Conservation (phyloP, 768 basidiomycete genomes). For the Suillus fuscotomentosus region DNA sequence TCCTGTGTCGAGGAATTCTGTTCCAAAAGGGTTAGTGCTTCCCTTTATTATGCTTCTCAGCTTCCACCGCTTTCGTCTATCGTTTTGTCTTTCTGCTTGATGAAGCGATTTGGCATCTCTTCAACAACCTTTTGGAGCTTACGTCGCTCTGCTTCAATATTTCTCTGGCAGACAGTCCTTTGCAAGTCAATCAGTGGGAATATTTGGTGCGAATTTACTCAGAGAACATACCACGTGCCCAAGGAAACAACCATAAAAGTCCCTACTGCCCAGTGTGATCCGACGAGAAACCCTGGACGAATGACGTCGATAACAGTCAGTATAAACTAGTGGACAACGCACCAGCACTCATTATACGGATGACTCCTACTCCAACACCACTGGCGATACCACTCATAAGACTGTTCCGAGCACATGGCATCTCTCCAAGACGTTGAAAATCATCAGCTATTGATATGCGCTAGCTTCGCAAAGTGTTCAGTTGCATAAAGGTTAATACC, state of each 20-base stretch:
- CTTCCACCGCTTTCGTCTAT: slow-evolving; percentile 9
- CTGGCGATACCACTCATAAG: slow-evolving; percentile 78
- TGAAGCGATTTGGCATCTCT: slow-evolving; percentile 53
- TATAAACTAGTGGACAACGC: slow-evolving; percentile 25
- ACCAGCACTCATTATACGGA: slow-evolving; percentile 68
- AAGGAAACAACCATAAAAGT: slow-evolving; percentile 68
- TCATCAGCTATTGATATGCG: slow-evolving; percentile 50
- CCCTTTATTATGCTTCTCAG: background rate
- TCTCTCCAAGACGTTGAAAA: slow-evolving; percentile 58
- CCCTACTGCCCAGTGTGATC: slow-evolving; percentile 78
- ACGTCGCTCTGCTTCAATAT: slow-evolving; percentile 51
- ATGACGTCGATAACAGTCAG: slow-evolving; percentile 5
- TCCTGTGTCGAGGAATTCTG: background rate
- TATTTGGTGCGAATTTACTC: background rate
- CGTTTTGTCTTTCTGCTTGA: slow-evolving; percentile 39
- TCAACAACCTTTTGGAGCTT: slow-evolving; percentile 59
- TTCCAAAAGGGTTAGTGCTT: background rate
- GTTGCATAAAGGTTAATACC: background rate
- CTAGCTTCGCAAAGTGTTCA: slow-evolving; percentile 37
- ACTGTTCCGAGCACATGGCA: slow-evolving; percentile 77
- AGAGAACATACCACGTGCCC: slow-evolving; percentile 60
- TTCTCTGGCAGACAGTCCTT: slow-evolving; percentile 67
- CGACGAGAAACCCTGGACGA: slow-evolving; percentile 55
- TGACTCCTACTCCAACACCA: slow-evolving; percentile 72
- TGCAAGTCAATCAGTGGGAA: slow-evolving; percentile 4